Evolutionary conservation across 164 flowering plant genomes (phyloP), one percentile per base, ranked within the genome.

Genomic region (Taxillus chinensis): DNA sequence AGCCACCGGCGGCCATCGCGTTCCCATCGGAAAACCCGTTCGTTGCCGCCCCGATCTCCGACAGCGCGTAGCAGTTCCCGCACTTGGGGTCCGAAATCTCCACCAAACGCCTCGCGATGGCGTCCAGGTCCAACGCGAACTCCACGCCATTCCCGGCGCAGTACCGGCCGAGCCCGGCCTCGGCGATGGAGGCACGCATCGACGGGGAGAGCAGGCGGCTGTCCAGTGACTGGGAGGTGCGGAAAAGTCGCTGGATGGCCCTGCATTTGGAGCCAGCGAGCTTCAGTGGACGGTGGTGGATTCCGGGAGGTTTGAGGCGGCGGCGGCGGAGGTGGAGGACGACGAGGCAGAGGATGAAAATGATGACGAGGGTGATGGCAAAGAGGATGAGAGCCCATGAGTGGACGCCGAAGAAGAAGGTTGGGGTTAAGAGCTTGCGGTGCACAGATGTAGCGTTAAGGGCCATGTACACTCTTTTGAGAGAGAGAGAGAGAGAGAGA

Each of bases 1-100:
- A 45, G n/a, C 66, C 72, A n/a, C 75, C 78, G 17, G 41, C 62
- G 3, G 70, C 80, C 39, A 79, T 72, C 66, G 74, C 55, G 64
- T 74, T 79, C 57, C 66, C 70, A 13, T 68, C 61, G 7, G 66
- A 39, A 11, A 79, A 68, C 5, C 73, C 73, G 49, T 76, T 60
- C 0, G 80, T 79, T 0, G 70, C 73, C 3, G 58, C 27, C 43
- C 71, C 67, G 49, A 79, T 70, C 48, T 76, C 82, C 40, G 39
- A 45, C 15, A 79, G 17, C 9, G 65, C 55, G 49, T 67, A 69
- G 55, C 52, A 59, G n/a, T 54, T 64, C 1, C 69, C 66, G 39
- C 57, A 64, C 64, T 67, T 68, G 10, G 55, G 43, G 46, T 54
- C 50, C 17, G 65, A 54, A 9, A 60, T 39, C 67, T 37, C 45